These are phyloP conservation scores for Agaricus sinodeliciosus DNA, from an alignment of 768 basidiomycete genomes.

Conservation along the genomic window DNA sequence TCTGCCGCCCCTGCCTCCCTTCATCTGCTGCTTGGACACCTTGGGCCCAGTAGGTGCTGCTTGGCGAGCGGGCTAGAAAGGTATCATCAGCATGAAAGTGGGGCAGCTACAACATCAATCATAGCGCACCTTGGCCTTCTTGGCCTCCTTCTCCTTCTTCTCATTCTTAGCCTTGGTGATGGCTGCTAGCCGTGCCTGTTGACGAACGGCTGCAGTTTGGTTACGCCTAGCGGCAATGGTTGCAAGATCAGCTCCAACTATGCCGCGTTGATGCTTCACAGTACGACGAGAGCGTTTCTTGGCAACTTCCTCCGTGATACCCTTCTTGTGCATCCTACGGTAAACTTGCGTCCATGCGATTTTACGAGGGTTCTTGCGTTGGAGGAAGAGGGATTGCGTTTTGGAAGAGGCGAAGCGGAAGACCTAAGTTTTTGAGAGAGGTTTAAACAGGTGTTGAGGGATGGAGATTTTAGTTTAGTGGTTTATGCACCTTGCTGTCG, in stretches of 20 bases:
- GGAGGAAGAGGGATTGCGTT: conserved; percentile 93
- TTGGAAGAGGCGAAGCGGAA: conserved; percentile 95
- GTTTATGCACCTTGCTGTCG: conserved; percentile 77
- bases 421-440: conserved; percentile 40
- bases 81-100: conserved; percentile 1
- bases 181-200: conserved; percentile 75
- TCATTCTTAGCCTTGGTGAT: conserved; percentile 93
- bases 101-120: background rate
- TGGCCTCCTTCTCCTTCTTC: conserved; percentile 94
- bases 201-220: conserved; percentile 81
- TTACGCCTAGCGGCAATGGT: conserved; percentile 89
- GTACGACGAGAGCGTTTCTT: conserved; percentile 98
- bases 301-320: conserved; percentile 96
- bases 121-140: conserved; percentile 72
- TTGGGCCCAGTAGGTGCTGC: conserved; percentile 60
- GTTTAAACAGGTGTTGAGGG: background rate
- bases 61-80: conserved; percentile 47
- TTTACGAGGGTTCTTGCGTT: conserved; percentile 99
- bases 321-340: conserved; percentile 99
- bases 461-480: background rate
- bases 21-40: conserved; percentile 95
- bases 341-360: conserved; percentile 95
- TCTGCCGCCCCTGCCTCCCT: conserved; percentile 79
- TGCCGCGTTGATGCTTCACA: conserved; percentile 97
- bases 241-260: conserved; percentile 93